Percentiles rank a stretch among this genome's conserved stretches.
These are phyloP conservation scores for Trichophyton rubrum DNA, from an alignment of 2,329 filamentous ascomycete species.

Conservation along the genomic window DNA sequence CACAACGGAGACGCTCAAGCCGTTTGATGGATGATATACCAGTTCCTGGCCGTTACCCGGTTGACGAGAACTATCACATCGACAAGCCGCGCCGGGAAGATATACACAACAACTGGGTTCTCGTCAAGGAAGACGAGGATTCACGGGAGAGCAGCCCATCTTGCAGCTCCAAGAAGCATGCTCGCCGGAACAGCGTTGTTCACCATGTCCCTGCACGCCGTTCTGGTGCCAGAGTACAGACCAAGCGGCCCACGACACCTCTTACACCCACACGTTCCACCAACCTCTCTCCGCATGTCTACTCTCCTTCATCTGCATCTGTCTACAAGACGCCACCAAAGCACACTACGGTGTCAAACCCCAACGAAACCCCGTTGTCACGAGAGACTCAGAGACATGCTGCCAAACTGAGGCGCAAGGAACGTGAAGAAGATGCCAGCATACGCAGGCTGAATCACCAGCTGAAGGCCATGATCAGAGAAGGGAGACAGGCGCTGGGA, in stretches of 20 bases:
- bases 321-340: constrained; percentile 18
- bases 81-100: constrained; percentile 2
- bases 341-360: constrained; percentile 17
- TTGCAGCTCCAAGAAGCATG: constrained; percentile 11
- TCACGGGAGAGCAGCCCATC: constrained; percentile 13
- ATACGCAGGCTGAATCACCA: constrained; percentile 69
- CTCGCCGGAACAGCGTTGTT: constrained; percentile 6
- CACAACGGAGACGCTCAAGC: constrained; percentile 19
- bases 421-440: constrained; percentile 64
- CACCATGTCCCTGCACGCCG: constrained; percentile 9
- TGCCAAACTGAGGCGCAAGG: constrained; percentile 57
- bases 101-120: constrained; percentile 45
- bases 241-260: constrained; percentile 7
- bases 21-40: constrained; percentile 27
- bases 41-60: constrained; percentile 43
- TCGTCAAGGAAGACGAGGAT: constrained; percentile 37
- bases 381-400: constrained; percentile 61
- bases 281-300: background rate
- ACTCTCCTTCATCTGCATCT: background rate
- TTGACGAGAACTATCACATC: constrained; percentile 17
- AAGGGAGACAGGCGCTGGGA: constrained; percentile 76
- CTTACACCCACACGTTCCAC: constrained; percentile 13
- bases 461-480: constrained; percentile 72
- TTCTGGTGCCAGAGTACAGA: constrained; percentile 3
- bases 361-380: constrained; percentile 23